These are phyloP conservation scores for Wickerhamiella pararugosa DNA, from an alignment of 1,139 yeast species.

Conservation along the genomic window DNA sequence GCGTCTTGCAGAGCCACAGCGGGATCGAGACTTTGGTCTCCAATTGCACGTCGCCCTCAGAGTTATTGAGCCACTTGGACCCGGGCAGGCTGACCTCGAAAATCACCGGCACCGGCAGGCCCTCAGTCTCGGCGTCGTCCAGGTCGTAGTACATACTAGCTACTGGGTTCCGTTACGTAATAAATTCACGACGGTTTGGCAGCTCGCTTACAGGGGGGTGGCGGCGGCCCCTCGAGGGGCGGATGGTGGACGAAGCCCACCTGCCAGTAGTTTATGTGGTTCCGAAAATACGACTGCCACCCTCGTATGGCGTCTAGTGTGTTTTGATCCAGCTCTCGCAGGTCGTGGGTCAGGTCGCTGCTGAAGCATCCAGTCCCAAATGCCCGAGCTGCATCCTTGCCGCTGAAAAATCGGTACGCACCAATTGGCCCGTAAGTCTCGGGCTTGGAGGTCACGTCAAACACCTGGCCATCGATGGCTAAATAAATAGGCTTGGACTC, in stretches of 20 bases:
- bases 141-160: constrained; percentile 47
- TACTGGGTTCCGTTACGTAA: no score
- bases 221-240: constrained; percentile 26
- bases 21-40: constrained; percentile 70
- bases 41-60: constrained; percentile 30
- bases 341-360: constrained; percentile 45
- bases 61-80: constrained; percentile 51
- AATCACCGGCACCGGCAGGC: constrained; percentile 58
- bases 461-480: constrained; percentile 52
- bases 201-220: constrained; percentile 22
- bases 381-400: constrained; percentile 59
- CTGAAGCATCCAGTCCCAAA: constrained; percentile 64
- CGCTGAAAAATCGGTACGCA: constrained; percentile 45
- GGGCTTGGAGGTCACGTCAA: constrained; percentile 47
- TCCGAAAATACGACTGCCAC: constrained; percentile 43
- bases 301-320: constrained; percentile 23
- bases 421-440: constrained; percentile 53
- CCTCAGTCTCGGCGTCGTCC: constrained; percentile 76
- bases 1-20: constrained; percentile 71
- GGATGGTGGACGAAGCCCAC: constrained; percentile 42
- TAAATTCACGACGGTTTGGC: constrained; percentile 10
- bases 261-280: constrained; percentile 41
- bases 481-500: constrained; percentile 41
- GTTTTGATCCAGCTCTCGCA: constrained; percentile 39
- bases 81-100: constrained; percentile 74